Evolutionary conservation across 495 filamentous ascomycete genomes (phyloP), one percentile per base, ranked within the genome.

Genomic region (Mycothermus thermophilus): DNA sequence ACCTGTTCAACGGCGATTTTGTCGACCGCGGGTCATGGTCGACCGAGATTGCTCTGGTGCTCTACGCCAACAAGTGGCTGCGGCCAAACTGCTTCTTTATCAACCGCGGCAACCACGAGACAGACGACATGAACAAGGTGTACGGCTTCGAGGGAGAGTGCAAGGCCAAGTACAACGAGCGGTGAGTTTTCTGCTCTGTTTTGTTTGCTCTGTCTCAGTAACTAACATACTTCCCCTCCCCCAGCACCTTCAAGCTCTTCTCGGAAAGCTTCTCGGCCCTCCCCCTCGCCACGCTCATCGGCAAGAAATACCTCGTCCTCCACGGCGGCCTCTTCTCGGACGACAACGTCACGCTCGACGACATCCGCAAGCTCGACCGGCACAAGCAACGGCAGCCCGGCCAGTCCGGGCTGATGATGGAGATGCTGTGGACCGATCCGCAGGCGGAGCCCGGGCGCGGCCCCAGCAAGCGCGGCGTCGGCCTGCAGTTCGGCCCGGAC

Each of bases 371-470:
- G 59, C 66, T 96, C 25, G 74, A 96, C 55, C 72, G 90, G 44
- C 87, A 95, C 59, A 75, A 72, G 55, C 92, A 96, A 63, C 72
- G 83, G 18, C 90, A 99, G 51, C 90, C 90, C n/a, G 92, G 92
- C 15, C 90, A 96, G 54, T 57, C 77, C 28, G 90, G 90, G 20
- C 62, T 99, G 46, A 99, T 99, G 90, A 96, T 99, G 90, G 90
- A 99, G 58, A 99, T 99, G 92, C 74, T 99, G 13, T 99, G 90
- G 90, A 96, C 90, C 1, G 90, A 99, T 51, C 90, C 90, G 9
- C 90, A 96, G 53, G 63, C 76, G 0, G 64, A 74, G 41, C 81
- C 82, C 30, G 90, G 90, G 17, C 74, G 90, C 34, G 83, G 86
- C 7, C 92, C 88, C 14, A 93, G 83, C 65, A 99, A 99, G 69